phyloP scores from a whole-genome alignment of 2,329 filamentous ascomycete genomes.

The Mycosphaerelloides madeirae region DNA sequence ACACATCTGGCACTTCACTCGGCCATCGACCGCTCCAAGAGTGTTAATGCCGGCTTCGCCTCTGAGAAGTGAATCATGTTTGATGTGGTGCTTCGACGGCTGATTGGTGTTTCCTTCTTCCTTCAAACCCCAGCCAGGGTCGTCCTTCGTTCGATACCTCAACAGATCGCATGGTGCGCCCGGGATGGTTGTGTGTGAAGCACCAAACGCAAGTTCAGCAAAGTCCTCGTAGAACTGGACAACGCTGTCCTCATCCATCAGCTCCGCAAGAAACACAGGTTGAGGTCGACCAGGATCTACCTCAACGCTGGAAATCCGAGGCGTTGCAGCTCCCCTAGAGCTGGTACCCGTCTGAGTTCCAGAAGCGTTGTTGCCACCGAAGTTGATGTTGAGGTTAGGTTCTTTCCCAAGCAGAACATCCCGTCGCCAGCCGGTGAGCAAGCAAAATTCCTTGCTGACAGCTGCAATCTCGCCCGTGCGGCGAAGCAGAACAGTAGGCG shows the following conservation, averaged over 20 bases:
- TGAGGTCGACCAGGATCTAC: slow-evolving; percentile 49
- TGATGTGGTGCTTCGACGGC: slow-evolving; percentile 4
- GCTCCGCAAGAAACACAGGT: slow-evolving; percentile 83
- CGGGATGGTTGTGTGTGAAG: slow-evolving; percentile 79
- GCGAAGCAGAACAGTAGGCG: slow-evolving; percentile 85
- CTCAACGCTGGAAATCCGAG: slow-evolving; percentile 31
- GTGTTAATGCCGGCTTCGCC: slow-evolving; percentile 75
- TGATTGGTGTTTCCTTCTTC: slow-evolving; percentile 13
- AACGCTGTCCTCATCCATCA: slow-evolving; percentile 89
- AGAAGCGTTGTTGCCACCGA: slow-evolving; percentile 50
- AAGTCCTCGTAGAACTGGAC: slow-evolving; percentile 96
- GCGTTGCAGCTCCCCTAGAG: slow-evolving; percentile 46
- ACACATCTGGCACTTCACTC: slow-evolving; percentile 91
- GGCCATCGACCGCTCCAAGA: slow-evolving; percentile 75
- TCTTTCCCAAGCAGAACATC: slow-evolving; percentile 83
- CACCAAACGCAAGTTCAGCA: slow-evolving; percentile 84
- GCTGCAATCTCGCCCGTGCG: slow-evolving; percentile 92
- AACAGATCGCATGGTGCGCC: slow-evolving; percentile 73
- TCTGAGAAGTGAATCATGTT: slow-evolving; percentile 35
- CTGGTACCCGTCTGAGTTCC: slow-evolving; percentile 40
- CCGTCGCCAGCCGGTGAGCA: slow-evolving; percentile 89
- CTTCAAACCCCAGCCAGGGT: slow-evolving; percentile 32
- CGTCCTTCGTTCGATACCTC: slow-evolving; percentile 78
- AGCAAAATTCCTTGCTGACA: slow-evolving; percentile 94
- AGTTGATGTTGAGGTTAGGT: slow-evolving; percentile 81